Evolutionary conservation across 371 early-diverging fungal species (phyloP).

Genomic region (Zopfochytrium polystomum): DNA sequence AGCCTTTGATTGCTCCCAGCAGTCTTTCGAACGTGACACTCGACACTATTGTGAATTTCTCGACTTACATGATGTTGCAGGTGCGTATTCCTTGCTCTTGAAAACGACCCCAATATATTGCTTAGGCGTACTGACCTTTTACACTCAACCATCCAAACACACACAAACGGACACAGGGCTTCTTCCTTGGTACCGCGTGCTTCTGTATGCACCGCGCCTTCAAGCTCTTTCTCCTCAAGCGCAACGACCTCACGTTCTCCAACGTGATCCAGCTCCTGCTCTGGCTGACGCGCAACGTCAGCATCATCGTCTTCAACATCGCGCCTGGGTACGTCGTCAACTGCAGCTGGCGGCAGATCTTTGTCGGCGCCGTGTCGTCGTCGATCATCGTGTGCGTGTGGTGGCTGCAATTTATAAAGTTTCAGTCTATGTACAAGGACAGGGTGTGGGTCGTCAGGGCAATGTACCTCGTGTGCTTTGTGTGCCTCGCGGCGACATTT

Average conservation of each 20-base stretch:
- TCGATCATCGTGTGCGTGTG: slow-evolving; percentile 18
- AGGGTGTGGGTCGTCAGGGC: slow-evolving; percentile 3
- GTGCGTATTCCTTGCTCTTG: too few species aligned
- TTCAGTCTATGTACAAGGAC: slow-evolving; percentile 25
- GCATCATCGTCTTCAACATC: slow-evolving; percentile 24
- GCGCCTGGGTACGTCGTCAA: slow-evolving; percentile 18
- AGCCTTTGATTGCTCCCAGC: not conserved
- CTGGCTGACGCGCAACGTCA: slow-evolving; percentile 18
- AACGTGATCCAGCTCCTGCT: slow-evolving; percentile 20
- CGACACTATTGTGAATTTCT: not conserved
- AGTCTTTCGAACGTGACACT: not conserved
- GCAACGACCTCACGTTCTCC: slow-evolving; percentile 23
- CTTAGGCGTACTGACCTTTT: too few species aligned
- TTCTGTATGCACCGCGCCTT: slow-evolving; percentile 22
- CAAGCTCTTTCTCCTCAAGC: slow-evolving; percentile 9
- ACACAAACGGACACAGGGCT: slow-evolving; percentile 16
- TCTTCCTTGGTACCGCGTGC: slow-evolving; percentile 24
- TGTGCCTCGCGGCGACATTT: slow-evolving; percentile 22
- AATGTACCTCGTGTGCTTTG: slow-evolving; percentile 14
- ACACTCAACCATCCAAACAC: too few species aligned
- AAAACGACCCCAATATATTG: too few species aligned
- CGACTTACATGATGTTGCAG: not conserved
- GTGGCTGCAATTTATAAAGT: slow-evolving; percentile 32
- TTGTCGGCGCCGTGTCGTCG: slow-evolving; percentile 17
- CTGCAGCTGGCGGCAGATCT: slow-evolving; percentile 24